Conservation (phyloP, 352 stramenopile species). For the Pythium rhizo-oryzae region DNA sequence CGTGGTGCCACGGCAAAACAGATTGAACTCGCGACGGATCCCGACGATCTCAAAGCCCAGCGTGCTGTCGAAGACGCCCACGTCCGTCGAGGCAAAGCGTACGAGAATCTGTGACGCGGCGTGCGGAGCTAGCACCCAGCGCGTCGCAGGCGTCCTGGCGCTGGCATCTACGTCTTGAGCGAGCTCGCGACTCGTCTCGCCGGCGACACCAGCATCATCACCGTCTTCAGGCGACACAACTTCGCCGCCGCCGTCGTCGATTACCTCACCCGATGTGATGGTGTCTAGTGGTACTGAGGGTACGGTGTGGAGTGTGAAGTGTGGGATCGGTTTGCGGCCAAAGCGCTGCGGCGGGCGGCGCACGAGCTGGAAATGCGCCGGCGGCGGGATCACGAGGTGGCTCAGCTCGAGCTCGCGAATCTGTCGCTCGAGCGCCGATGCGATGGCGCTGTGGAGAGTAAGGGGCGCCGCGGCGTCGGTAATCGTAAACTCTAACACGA, state of each 20-base stretch:
- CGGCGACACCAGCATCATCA: not conserved
- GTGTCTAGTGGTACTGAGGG: not conserved
- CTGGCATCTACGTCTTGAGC: not conserved
- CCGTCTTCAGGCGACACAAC: not conserved
- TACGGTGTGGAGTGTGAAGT: conserved; percentile 55
- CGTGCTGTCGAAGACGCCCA: conserved; percentile 81
- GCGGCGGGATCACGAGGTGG: conserved; percentile 55
- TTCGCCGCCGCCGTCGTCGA: not conserved
- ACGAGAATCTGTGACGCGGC: conserved; percentile 68
- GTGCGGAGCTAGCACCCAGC: conserved; percentile 85
- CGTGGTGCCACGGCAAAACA: conserved; percentile 84
- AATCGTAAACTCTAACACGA: conserved; percentile 62
- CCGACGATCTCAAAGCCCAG: conserved; percentile 93
- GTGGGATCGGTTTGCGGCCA: conserved; percentile 52
- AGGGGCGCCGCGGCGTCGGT: conserved; percentile 50
- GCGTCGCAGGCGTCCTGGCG: conserved; percentile 24
- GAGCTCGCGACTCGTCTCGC: not conserved
- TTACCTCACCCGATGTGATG: not conserved
- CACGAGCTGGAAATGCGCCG: conserved; percentile 83
- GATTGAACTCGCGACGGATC: conserved; percentile 74
- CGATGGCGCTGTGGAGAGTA: conserved; percentile 56
- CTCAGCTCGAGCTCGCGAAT: conserved; percentile 65
- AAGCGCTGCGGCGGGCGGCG: conserved; percentile 65
- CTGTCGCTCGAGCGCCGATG: conserved; percentile 61
- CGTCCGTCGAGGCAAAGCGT: conserved; percentile 75